Evolutionary conservation across 169 alveolate genomes (phyloP), one percentile per base, ranked within the genome.

Genomic region (Blepharisma undulans): DNA sequence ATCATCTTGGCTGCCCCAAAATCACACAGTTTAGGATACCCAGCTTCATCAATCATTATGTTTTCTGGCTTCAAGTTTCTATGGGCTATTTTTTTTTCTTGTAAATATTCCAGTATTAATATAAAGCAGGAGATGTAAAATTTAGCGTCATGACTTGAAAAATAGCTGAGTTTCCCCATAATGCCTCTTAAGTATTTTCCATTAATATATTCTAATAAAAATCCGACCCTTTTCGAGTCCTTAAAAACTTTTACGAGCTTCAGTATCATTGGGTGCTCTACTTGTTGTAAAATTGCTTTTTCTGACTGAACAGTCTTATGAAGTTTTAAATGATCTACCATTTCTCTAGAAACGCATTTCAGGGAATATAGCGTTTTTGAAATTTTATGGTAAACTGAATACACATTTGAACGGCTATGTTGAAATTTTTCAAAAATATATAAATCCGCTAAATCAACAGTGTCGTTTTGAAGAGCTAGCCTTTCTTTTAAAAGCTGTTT

Each of bases 381-480:
- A 32, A 12, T 3, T 22, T 30, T 30, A 32, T 88, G 87, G 6
- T 22, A 21, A 22, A 36, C 92, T n/a, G 77, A 72, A 14, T 21
- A 21, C 25, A 88, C 88, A 33, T 88, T 76, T 18, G 78, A 36
- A 84, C 78, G 32, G 92, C 99, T 98, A 33, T 95, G 94, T 1
- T 99, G 99, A 22, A 97, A 97, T 8, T 91, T 93, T 81, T 96
- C 92, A 61, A 97, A 93, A 19, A 92, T 93, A 34, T 86, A 93
- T 72, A 98, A 92, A 79, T 98, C 99, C 18, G 96, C 96, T 91
- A 98, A 93, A 66, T 95, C 97, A 3, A 98, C 98, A 32, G 94
- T 94, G 22, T 98, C 94, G 90, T 98, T 99, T 87, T 98, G 99
- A 94, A 98, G 92, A 90, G 95, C 96, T 33, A 98, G 97, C 86